phyloP scores from a whole-genome alignment of 352 stramenopile genomes.

The Globisporangium acanthophoron region DNA sequence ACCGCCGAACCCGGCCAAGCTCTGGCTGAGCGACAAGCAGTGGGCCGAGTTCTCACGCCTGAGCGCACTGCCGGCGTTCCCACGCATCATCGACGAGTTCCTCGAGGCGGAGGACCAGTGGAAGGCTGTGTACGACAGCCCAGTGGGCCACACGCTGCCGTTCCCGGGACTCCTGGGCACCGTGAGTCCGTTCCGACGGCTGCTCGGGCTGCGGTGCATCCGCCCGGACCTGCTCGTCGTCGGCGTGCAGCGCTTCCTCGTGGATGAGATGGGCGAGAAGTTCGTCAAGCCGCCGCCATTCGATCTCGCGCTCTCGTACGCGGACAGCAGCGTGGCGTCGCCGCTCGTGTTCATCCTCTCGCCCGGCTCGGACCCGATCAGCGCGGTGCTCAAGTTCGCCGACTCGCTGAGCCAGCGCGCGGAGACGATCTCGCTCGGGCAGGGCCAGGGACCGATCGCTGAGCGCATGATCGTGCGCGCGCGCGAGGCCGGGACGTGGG shows the following conservation, averaged over 20 bases:
- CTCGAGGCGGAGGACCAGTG: slow-evolving; percentile 66
- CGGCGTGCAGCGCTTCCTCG: slow-evolving; percentile 89
- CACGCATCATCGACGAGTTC: slow-evolving; percentile 81
- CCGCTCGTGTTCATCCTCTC: slow-evolving; percentile 92
- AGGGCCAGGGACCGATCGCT: slow-evolving; percentile 89
- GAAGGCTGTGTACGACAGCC: slow-evolving; percentile 87
- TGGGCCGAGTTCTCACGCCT: slow-evolving; percentile 93
- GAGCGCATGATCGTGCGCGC: slow-evolving; percentile 86
- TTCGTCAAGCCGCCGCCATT: slow-evolving; percentile 91
- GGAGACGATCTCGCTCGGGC: slow-evolving; percentile 89
- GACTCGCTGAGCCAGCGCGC: slow-evolving; percentile 69
- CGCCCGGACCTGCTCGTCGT: slow-evolving; percentile 82
- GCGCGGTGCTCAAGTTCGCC: slow-evolving; percentile 86
- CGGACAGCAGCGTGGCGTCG: slow-evolving; percentile 79
- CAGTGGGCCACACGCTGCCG: slow-evolving; percentile 68
- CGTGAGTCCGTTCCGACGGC: slow-evolving; percentile 63
- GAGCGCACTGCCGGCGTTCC: slow-evolving; percentile 69
- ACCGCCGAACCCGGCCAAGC: slow-evolving; percentile 83
- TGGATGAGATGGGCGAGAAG: slow-evolving; percentile 85
- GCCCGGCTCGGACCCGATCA: slow-evolving; percentile 89
- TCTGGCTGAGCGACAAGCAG: slow-evolving; percentile 90
- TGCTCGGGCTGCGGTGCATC: slow-evolving; percentile 80
- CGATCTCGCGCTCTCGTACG: slow-evolving; percentile 84
- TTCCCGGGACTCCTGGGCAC: slow-evolving; percentile 63
- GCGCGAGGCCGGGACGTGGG: slow-evolving; percentile 80